Conservation (phyloP, 2,329 filamentous ascomycete species). For the Aspergillus fumigatiaffinis region DNA sequence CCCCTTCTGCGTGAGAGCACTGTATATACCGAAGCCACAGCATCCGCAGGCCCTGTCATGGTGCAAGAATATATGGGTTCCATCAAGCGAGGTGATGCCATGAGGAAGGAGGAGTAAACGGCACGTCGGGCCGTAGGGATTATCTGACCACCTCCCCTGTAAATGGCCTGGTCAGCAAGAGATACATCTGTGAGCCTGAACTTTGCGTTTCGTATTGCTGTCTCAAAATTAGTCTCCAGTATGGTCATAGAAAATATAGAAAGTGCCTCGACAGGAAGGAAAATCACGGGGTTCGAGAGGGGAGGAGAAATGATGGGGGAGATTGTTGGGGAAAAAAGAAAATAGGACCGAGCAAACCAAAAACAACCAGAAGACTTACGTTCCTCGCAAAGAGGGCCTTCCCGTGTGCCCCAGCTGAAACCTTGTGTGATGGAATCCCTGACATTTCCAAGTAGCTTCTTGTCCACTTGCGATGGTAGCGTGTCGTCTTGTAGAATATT, state of each 20-base stretch:
- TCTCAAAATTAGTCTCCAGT: background rate
- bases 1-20: slow-evolving; percentile 83
- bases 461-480: slow-evolving; percentile 88
- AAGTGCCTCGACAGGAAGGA: background rate
- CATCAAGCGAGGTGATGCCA: slow-evolving; percentile 95
- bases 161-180: slow-evolving; percentile 85
- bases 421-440: slow-evolving; percentile 92
- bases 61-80: slow-evolving; percentile 91
- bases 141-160: slow-evolving; percentile 91
- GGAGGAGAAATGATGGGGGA: background rate
- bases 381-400: slow-evolving; percentile 96
- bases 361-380: slow-evolving; percentile 56
- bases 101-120: slow-evolving; percentile 93
- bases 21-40: slow-evolving; percentile 85
- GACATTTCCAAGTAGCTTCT: slow-evolving; percentile 80
- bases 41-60: slow-evolving; percentile 88
- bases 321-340: background rate
- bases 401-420: slow-evolving; percentile 92
- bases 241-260: background rate
- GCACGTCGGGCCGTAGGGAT: slow-evolving; percentile 91
- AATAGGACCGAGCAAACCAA: slow-evolving; percentile 5
- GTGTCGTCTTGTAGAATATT: slow-evolving; percentile 98
- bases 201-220: slow-evolving; percentile 93
- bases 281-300: background rate
- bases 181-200: slow-evolving; percentile 92